Evolutionary conservation across 2,329 filamentous ascomycete species (phyloP), one percentile per base, ranked within the genome.

Genomic region (Neocatenulostroma microsporum): DNA sequence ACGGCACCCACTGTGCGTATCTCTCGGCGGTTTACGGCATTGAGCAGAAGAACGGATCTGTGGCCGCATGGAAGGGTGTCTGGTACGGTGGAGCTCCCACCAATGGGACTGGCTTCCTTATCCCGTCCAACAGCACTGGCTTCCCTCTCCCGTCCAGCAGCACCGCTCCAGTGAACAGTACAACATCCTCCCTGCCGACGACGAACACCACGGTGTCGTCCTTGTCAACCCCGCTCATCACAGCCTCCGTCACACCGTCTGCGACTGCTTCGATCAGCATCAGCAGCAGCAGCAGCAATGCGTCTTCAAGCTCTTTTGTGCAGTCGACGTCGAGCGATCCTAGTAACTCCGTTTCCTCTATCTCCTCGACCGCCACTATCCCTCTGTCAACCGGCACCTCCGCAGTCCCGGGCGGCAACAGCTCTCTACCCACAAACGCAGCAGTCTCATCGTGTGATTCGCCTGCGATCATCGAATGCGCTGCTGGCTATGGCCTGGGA

Each of bases 1-100:
- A 34, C 24, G 24, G 30, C 4, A 6, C 8, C 18, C 8, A 13
- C n/a, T 39, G 36, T 24, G 28, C 21, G 4, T 34, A 19, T 23
- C 18, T 39, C 3, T 21, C 36, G 5, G 30, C 17, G 14, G 36
- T 39, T 8, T 21, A 18, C 4, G 29, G 35, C 17, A 25, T 28
- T n/a, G 27, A 23, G 25, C 6, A 19, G 5, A 14, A 11, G 19
- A 37, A 37, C 15, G 35, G 35, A 5, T 37, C 28, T 25, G 15
- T 32, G 5, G 35, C 28, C 6, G 35, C 35, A 8, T 41, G 30
- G 29, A 38, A 36, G 30, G 39, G 34, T 13, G 8, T 31, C 5
- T 42, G 40, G 40, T 14, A 7, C 17, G 40, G 40, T 27, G 39
- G 34, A 12, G 39, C 34, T 8, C 34, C 34, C 3, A 31, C 34